Evolutionary conservation across 2,329 filamentous ascomycete species (phyloP), one percentile per base, ranked within the genome.

Genomic region (Exophiala sp.): DNA sequence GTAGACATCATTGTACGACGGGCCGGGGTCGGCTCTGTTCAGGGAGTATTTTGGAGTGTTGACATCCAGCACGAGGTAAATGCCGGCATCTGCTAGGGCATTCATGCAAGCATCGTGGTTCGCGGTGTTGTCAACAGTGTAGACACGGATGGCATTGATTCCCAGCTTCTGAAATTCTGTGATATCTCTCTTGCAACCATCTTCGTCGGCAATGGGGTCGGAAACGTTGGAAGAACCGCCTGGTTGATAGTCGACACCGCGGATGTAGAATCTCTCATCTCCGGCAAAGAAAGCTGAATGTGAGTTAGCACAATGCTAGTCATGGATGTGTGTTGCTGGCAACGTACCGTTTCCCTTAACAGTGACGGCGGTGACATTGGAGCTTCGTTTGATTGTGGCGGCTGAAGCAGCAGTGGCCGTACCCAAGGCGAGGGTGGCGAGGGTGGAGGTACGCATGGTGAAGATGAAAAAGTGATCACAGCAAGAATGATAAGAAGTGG

Each of bases 1-100:
- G 68, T 95, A 95, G 58, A 80, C 81, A 52, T 83, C 78, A 70
- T 95, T 95, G 81, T 95, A 95, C 1, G 89, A 95, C 5, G 73
- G 69, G 40, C 72, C 74, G n/a, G 88, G 87, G 7, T 81, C 67
- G 51, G 73, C 76, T 47, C 89, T 85, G 77, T 93, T 91, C 72
- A 95, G 77, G 1, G 88, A 93, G 77, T 95, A 95, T 58, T 81
- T 76, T 59, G 88, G 87, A n/a, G 79, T 91, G 80, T 95, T 95
- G 75, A 93, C 86, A 63, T 95, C 89, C 44, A 95, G 76, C 30
- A 94, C 87, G 46, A 95, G 80, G 75, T 95, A 95, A 75, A 95
- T 95, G 62, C 87, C 87, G 56, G 88, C 89, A 63, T 86, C 85
- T 45, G 81, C 83, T 54, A 95, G 77, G 39, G 79, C 76, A 53